A percentile compares a stretch with the other conserved stretches of the same genome.
Conservation (phyloP, 371 early-diverging fungal species). For the Mucor mucedo region DNA sequence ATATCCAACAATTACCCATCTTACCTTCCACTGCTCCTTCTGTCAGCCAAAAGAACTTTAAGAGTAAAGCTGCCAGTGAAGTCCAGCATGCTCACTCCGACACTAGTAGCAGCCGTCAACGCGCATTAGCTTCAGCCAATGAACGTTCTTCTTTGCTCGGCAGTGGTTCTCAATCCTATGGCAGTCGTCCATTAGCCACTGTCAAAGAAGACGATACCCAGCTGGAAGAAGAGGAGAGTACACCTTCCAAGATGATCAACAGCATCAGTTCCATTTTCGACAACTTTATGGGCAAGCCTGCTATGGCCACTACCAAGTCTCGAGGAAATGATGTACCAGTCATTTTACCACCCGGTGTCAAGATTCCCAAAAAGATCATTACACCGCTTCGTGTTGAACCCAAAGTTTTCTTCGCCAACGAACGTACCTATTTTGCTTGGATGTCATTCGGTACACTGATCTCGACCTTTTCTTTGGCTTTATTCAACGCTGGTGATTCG, state of each 20-base stretch:
- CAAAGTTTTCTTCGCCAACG: constrained; percentile 99
- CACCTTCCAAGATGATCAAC: constrained; percentile 20
- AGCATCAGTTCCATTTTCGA: constrained; percentile 23
- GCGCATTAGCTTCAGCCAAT: constrained; percentile 21
- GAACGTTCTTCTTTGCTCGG: constrained; percentile 38
- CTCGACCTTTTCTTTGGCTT: constrained; percentile 78
- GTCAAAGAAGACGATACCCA: not conserved
- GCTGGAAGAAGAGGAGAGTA: constrained; percentile 10
- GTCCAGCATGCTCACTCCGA: constrained; percentile 18
- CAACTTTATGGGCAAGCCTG: constrained; percentile 13
- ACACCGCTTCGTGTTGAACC: constrained; percentile 96
- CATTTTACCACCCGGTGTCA: constrained; percentile 56
- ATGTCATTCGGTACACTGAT: constrained; percentile 79
- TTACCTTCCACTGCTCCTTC: constrained; percentile 30
- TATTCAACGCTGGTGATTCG: constrained; percentile 86
- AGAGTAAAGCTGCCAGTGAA: constrained; percentile 21
- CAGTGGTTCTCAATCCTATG: not conserved
- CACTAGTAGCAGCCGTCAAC: constrained; percentile 1
- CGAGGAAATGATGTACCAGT: constrained; percentile 30
- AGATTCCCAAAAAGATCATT: constrained; percentile 67
- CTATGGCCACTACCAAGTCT: not conserved
- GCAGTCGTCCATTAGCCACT: constrained; percentile 19
- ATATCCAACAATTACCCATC: constrained; percentile 62
- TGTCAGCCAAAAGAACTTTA: constrained; percentile 10
- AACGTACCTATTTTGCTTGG: constrained; percentile 98